Evolutionary conservation across 306 rosid species (phyloP).

Genomic region (Macrotyloma uniflorum): DNA sequence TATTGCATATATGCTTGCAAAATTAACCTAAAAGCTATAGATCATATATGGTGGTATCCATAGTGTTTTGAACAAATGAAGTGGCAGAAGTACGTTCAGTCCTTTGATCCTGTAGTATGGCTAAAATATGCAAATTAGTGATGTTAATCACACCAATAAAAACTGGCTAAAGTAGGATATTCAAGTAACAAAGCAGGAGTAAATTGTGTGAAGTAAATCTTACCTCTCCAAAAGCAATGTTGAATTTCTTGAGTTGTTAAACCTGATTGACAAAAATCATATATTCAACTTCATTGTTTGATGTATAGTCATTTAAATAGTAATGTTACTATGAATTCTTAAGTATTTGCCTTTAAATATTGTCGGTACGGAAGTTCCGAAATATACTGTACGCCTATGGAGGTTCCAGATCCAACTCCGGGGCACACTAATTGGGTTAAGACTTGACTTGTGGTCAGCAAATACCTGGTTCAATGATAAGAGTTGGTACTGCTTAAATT

Average conservation of each 20-base stretch:
- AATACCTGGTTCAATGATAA: constrained; percentile 51
- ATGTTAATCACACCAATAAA: background rate
- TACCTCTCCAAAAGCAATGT: constrained; percentile 94
- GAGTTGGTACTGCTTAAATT: constrained; percentile 29
- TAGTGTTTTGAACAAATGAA: constrained; percentile 14
- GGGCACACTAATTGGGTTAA: constrained; percentile 62
- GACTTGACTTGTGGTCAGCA: constrained; percentile 65
- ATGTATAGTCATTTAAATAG: background rate
- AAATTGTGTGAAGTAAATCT: constrained; percentile 31
- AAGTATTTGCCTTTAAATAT: constrained; percentile 71
- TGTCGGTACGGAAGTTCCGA: constrained; percentile 66
- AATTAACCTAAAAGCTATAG: constrained; percentile 24
- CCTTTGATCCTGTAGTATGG: background rate
- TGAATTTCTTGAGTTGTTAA: constrained; percentile 83
- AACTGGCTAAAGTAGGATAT: constrained; percentile 10
- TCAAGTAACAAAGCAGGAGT: constrained; percentile 19
- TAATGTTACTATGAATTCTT: constrained; percentile 1
- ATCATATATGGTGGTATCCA: constrained; percentile 22
- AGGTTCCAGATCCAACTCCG: constrained; percentile 72
- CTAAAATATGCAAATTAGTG: constrained; percentile 1
- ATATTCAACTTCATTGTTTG: constrained; percentile 28
- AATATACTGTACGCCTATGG: constrained; percentile 62
- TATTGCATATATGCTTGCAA: background rate
- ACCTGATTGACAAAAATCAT: constrained; percentile 58
- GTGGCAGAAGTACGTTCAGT: constrained; percentile 11